Conservation (phyloP, 2,329 filamentous ascomycete genomes). For the Chaetomium sp. region DNA sequence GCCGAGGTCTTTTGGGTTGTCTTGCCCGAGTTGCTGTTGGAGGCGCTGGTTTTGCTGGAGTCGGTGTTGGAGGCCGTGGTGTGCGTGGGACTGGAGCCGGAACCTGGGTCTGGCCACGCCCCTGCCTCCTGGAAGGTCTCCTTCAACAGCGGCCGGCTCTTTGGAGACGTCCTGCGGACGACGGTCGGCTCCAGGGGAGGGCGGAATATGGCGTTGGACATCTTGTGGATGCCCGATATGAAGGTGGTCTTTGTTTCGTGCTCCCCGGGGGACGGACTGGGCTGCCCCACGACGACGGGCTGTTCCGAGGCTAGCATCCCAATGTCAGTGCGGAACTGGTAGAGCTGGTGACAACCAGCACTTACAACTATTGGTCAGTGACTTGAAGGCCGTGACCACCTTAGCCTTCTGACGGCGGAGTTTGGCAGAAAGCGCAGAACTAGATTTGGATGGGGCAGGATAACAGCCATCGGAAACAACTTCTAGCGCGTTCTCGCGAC, state of each 20-base stretch:
- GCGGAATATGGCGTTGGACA: slow-evolving; percentile 47
- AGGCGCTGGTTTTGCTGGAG: slow-evolving; percentile 31
- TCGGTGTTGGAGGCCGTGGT: slow-evolving; percentile 25
- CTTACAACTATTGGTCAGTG: slow-evolving; percentile 45
- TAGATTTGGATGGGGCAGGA: slow-evolving; percentile 21
- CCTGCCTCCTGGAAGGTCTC: slow-evolving; percentile 25
- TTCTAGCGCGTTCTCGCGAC: slow-evolving; percentile 12
- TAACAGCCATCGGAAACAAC: slow-evolving; percentile 14
- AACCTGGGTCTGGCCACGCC: slow-evolving; percentile 26
- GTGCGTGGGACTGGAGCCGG: not conserved
- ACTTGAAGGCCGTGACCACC: slow-evolving; percentile 47
- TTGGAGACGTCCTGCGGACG: slow-evolving; percentile 45
- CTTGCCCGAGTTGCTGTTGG: slow-evolving; percentile 31
- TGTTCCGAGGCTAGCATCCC: slow-evolving; percentile 21
- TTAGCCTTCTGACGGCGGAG: slow-evolving; percentile 46
- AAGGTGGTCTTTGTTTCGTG: slow-evolving; percentile 27
- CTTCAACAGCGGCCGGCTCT: slow-evolving; percentile 41
- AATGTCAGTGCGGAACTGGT: not conserved
- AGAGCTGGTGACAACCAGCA: not conserved
- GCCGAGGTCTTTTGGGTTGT: slow-evolving; percentile 42
- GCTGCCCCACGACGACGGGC: slow-evolving; percentile 26
- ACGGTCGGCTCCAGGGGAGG: slow-evolving; percentile 46
- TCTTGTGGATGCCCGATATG: slow-evolving; percentile 37
- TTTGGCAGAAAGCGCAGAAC: slow-evolving; percentile 41
- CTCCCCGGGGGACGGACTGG: not conserved